Evolutionary conservation across 176 grass and related monocot species (phyloP).

Genomic region (Thalia dealbata): DNA sequence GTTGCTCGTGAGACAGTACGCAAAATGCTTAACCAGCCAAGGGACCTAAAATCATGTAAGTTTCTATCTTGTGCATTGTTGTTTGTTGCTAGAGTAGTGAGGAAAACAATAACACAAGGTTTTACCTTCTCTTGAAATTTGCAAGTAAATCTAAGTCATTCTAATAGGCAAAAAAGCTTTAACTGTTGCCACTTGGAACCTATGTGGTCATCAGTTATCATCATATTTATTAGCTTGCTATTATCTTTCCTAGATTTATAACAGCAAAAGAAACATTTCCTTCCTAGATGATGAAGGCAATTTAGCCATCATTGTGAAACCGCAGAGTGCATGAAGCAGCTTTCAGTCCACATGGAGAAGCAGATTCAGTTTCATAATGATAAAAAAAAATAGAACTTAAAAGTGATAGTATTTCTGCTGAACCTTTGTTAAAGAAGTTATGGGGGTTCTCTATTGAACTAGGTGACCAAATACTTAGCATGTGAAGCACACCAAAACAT

Average conservation of each 20-base stretch:
- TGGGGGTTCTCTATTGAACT: not conserved
- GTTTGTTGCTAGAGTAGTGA: constrained; percentile 2
- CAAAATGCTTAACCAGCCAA: constrained; percentile 56
- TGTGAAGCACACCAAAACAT: not conserved
- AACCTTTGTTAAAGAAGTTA: not conserved
- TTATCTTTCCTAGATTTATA: not conserved
- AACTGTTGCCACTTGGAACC: not conserved
- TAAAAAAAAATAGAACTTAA: too few species aligned
- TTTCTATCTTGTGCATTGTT: not conserved
- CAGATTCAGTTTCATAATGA: too few species aligned
- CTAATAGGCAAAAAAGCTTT: not conserved
- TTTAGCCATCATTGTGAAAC: not conserved
- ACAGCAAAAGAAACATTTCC: not conserved
- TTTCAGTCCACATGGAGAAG: too few species aligned
- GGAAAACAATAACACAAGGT: not conserved
- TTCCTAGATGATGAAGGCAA: not conserved
- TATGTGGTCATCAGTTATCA: too few species aligned
- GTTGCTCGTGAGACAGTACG: constrained; percentile 44
- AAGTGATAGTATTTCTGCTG: not conserved
- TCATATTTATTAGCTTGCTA: not conserved
- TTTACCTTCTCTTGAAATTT: not conserved
- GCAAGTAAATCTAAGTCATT: not conserved
- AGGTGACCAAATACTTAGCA: not conserved
- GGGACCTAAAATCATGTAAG: constrained; percentile 36
- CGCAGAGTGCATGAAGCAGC: too few species aligned